phyloP scores from a whole-genome alignment of 2,329 filamentous ascomycete genomes.

The Penicillium aurantiogriseum region DNA sequence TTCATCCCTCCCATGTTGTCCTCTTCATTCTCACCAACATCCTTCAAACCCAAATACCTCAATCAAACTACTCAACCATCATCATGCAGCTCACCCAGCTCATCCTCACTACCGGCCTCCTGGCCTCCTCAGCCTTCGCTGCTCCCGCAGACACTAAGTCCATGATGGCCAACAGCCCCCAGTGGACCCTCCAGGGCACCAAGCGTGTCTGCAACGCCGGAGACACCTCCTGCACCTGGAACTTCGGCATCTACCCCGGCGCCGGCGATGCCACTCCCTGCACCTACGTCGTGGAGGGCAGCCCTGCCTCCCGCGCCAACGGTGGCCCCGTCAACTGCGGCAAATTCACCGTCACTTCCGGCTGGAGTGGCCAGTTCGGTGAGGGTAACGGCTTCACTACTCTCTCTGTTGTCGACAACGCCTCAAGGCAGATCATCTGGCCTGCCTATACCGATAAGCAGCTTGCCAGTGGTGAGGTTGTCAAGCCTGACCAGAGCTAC shows the following conservation, averaged over 20 bases:
- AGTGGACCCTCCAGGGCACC: constrained; percentile 47
- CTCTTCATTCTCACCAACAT: constrained; percentile 1
- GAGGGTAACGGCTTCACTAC: constrained; percentile 55
- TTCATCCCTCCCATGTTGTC: neutral
- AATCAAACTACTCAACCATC: constrained; percentile 10
- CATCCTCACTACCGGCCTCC: constrained; percentile 33
- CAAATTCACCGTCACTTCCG: constrained; percentile 52
- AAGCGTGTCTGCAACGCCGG: constrained; percentile 43
- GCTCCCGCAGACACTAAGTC: constrained; percentile 36
- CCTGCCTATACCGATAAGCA: constrained; percentile 56
- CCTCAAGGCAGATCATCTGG: constrained; percentile 47
- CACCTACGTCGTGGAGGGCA: constrained; percentile 41
- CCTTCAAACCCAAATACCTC: neutral
- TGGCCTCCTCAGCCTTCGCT: constrained; percentile 38
- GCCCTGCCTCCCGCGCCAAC: constrained; percentile 38
- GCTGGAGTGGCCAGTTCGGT: constrained; percentile 59
- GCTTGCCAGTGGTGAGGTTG: constrained; percentile 46
- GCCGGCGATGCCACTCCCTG: constrained; percentile 33
- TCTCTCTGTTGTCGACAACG: constrained; percentile 50
- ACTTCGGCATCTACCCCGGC: constrained; percentile 45
- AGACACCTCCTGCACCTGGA: constrained; percentile 47
- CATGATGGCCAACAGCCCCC: constrained; percentile 43
- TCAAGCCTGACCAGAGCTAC: constrained; percentile 53
- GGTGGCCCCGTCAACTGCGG: constrained; percentile 49
- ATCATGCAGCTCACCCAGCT: constrained; percentile 49